Percentiles rank a stretch among this genome's conserved stretches.
phyloP scores from a whole-genome alignment of 352 stramenopile genomes.

The Pythium dissotocum region DNA sequence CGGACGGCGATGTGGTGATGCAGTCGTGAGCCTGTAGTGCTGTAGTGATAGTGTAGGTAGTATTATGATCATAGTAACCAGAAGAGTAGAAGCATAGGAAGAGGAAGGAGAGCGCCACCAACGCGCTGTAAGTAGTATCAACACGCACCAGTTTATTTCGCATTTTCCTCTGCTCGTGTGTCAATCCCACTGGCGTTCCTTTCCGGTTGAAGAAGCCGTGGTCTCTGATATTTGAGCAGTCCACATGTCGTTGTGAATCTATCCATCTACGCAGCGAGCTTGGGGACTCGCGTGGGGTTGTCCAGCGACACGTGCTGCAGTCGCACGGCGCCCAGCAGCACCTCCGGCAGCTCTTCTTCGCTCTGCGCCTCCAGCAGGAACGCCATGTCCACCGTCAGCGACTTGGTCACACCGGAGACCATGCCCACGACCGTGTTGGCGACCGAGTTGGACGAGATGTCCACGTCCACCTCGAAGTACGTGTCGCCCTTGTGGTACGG shows the following conservation, averaged over 20 bases:
- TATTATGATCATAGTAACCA: conserved; percentile 19
- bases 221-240: background rate
- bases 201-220: conserved; percentile 10
- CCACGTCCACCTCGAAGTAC: conserved; percentile 96
- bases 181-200: background rate
- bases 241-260: background rate
- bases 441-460: conserved; percentile 93
- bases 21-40: background rate
- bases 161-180: conserved; percentile 4
- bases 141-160: background rate
- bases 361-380: conserved; percentile 86
- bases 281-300: conserved; percentile 61
- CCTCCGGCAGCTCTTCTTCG: conserved; percentile 87
- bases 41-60: conserved; percentile 12
- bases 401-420: conserved; percentile 89
- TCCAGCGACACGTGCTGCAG: conserved; percentile 85
- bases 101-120: background rate
- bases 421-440: conserved; percentile 88
- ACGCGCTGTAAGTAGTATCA: conserved; percentile 15
- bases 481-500: conserved; percentile 85
- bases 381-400: conserved; percentile 87
- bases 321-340: conserved; percentile 75
- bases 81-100: background rate
- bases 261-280: conserved; percentile 12
- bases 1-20: conserved; percentile 23